These are phyloP conservation scores for Colletotrichum tropicale DNA, from an alignment of 2,329 filamentous ascomycete genomes.

Conservation along the genomic window DNA sequence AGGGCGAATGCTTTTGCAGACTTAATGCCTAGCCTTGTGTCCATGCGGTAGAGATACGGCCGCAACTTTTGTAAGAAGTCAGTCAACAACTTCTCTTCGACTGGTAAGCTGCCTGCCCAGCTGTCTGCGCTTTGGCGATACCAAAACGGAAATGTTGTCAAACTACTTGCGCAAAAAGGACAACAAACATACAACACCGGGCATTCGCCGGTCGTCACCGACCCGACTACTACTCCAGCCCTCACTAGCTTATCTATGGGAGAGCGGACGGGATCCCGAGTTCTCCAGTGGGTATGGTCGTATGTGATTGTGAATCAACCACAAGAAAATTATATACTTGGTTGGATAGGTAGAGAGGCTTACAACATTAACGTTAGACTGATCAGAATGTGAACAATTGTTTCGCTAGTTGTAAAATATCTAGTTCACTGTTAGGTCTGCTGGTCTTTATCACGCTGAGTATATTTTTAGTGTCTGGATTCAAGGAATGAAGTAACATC, in stretches of 20 bases:
- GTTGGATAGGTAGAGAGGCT: background rate
- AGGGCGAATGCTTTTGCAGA: background rate
- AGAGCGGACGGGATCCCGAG: background rate
- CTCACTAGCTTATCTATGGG: background rate
- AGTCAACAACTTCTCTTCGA: background rate
- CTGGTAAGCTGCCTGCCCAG: background rate
- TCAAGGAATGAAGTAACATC: background rate
- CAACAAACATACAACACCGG: background rate
- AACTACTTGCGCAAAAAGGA: background rate
- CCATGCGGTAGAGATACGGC: background rate
- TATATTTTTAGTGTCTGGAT: background rate
- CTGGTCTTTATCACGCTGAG: background rate
- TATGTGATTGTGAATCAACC: fast-evolving
- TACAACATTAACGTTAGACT: background rate
- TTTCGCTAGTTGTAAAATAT: background rate
- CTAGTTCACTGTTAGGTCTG: background rate
- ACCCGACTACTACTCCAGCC: background rate
- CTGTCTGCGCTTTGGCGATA: background rate
- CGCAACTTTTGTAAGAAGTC: background rate
- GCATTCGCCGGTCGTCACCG: background rate
- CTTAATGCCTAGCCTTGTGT: background rate
- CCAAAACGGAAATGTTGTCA: background rate
- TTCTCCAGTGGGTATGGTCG: background rate
- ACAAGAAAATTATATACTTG: background rate
- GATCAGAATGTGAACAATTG: background rate